phyloP scores from a whole-genome alignment of 441 rosid genomes.

The Biscutella laevigata region DNA sequence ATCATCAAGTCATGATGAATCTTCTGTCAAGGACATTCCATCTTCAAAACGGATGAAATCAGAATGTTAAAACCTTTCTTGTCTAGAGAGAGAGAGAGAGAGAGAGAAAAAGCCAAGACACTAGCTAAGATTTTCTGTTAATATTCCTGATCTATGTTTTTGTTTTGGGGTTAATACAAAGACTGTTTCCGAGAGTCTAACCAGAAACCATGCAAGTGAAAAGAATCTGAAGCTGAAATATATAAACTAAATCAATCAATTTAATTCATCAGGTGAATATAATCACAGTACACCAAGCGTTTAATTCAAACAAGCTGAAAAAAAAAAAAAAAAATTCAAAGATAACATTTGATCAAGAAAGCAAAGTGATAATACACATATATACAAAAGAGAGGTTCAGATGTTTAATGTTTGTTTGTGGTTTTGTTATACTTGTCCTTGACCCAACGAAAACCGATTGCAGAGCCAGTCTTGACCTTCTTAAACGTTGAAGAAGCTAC shows the following conservation, averaged over 20 bases:
- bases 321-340: neutral
- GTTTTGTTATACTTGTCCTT: constrained; percentile 68
- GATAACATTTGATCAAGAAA: too few relatives aligned
- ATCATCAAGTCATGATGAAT: constrained; percentile 14
- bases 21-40: neutral
- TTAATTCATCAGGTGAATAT: neutral
- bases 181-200: neutral
- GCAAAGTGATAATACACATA: neutral
- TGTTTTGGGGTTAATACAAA: neutral
- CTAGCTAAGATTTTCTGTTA: constrained; percentile 15
- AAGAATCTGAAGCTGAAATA: neutral
- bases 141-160: constrained; percentile 15
- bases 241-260: neutral
- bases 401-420: constrained; percentile 37
- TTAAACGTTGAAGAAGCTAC: constrained; percentile 55
- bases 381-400: neutral
- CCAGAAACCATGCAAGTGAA: too few relatives aligned
- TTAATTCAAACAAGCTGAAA: neutral
- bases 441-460: constrained; percentile 63
- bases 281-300: too few relatives aligned
- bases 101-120: too few relatives aligned
- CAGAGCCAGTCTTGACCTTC: constrained; percentile 66
- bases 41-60: constrained; percentile 19
- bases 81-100: too few relatives aligned
- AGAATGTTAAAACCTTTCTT: constrained; percentile 6